Percentiles rank a stretch among this genome's conserved stretches.
Conservation (phyloP, 768 basidiomycete species). For the Leccinum truebloodii region DNA sequence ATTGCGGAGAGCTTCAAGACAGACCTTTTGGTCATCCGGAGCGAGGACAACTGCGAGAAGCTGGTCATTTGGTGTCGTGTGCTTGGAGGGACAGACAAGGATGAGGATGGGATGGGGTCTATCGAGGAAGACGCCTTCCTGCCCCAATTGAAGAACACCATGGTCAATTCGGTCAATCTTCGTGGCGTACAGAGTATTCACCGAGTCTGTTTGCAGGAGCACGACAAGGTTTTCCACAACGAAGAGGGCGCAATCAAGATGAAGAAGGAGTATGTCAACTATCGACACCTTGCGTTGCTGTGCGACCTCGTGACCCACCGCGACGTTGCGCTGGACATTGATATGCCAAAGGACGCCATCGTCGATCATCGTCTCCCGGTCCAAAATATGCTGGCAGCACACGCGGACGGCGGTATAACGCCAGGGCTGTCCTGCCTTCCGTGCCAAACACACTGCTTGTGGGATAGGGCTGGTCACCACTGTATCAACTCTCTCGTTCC, state of each 20-base stretch:
- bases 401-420: constrained; percentile 86
- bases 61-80: constrained; percentile 96
- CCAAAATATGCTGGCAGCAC: constrained; percentile 75
- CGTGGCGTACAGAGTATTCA: constrained; percentile 91
- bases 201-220: constrained; percentile 90
- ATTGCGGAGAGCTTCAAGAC: constrained; percentile 95
- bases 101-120: constrained; percentile 74
- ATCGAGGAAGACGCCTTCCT: constrained; percentile 96
- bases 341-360: constrained; percentile 98
- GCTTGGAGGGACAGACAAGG: constrained; percentile 79
- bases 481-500: no score
- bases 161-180: constrained; percentile 93
- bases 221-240: constrained; percentile 73
- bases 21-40: constrained; percentile 97
- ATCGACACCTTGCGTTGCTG: constrained; percentile 93
- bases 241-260: constrained; percentile 66
- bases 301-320: constrained; percentile 99
- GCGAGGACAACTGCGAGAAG: constrained; percentile 98
- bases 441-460: no score
- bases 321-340: constrained; percentile 93
- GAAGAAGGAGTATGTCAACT: constrained; percentile 92
- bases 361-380: constrained; percentile 95
- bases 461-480: no score
- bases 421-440: constrained; percentile 50
- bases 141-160: constrained; percentile 92